A percentile compares a stretch with the other conserved stretches of the same genome.
Conservation (phyloP, 257 asterid species). For the Nicotiana benthamiana region DNA sequence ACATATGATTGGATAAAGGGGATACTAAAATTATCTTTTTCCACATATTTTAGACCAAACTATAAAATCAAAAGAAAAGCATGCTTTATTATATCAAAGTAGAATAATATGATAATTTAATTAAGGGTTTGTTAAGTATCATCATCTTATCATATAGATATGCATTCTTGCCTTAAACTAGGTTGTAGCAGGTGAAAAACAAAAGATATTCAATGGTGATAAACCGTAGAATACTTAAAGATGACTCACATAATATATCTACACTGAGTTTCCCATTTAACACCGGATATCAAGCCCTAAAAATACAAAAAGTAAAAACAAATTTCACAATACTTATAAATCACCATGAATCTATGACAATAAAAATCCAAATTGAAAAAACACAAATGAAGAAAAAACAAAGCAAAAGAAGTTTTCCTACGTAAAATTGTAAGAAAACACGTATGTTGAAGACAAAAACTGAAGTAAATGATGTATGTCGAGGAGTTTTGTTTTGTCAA, state of each 20-base stretch:
- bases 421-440: not conserved
- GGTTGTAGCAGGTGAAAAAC: not conserved
- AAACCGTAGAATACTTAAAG: not conserved
- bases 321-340: not conserved
- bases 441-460: not conserved
- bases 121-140: not conserved
- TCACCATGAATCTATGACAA: not conserved
- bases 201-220: not conserved
- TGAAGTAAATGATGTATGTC: not conserved
- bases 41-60: not conserved
- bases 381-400: not conserved
- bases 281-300: not conserved
- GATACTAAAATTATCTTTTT: not conserved
- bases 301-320: not conserved
- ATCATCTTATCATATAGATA: not conserved
- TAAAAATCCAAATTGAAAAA: not conserved
- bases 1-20: not conserved
- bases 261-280: not conserved
- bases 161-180: not conserved
- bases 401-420: not conserved
- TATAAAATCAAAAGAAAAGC: not conserved
- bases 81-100: not conserved
- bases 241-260: not conserved
- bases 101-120: not conserved
- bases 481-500: constrained; percentile 5